A percentile compares a stretch with the other conserved stretches of the same genome.
Evolutionary conservation across 345 rosid species (phyloP).

Genomic region (Euphorbia peplus): DNA sequence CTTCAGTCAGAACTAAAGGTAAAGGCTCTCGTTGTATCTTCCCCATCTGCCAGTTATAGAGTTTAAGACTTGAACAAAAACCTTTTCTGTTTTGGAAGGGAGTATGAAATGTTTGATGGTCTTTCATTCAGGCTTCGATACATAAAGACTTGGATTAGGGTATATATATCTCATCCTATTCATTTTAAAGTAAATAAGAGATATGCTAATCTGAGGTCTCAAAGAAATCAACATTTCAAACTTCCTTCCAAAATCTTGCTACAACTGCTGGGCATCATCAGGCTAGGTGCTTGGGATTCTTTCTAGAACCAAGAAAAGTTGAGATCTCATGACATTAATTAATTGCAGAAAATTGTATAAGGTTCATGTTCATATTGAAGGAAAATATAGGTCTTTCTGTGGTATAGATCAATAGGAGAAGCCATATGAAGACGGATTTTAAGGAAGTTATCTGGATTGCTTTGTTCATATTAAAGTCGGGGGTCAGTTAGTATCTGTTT

Average conservation of each 20-base stretch:
- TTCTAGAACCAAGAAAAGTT: not conserved
- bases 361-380: not conserved
- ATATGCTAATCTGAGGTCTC: not conserved
- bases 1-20: not conserved
- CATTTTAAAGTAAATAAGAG: not conserved
- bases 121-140: not conserved
- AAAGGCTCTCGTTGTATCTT: not conserved
- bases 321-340: not conserved
- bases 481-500: no score
- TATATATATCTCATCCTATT: not conserved
- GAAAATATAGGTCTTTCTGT: not conserved
- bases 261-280: not conserved
- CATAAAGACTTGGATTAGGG: not conserved
- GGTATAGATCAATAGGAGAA: not conserved
- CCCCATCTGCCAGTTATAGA: not conserved
- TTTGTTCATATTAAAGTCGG: no score
- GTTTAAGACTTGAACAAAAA: not conserved
- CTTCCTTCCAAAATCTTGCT: not conserved
- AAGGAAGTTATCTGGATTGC: not conserved
- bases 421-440: not conserved
- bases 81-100: not conserved
- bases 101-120: not conserved
- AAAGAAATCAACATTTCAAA: not conserved
- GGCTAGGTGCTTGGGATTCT: no score
- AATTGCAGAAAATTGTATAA: not conserved